Conservation (phyloP, 2,329 filamentous ascomycete species). For the Knufia petricola region DNA sequence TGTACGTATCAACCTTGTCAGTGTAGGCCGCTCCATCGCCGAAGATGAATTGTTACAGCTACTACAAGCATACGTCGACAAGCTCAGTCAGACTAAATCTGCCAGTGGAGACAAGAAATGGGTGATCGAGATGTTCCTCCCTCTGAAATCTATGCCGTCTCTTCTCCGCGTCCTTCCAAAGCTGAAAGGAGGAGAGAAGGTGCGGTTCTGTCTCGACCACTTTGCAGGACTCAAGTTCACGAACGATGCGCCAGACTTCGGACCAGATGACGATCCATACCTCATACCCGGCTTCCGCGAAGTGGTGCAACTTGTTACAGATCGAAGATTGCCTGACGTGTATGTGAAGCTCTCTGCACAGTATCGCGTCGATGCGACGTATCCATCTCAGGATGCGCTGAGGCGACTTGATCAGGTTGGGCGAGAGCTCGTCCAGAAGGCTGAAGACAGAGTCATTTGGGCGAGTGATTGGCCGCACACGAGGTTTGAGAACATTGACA, state of each 20-base stretch:
- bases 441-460: conserved; percentile 43
- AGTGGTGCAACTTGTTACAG: conserved; percentile 39
- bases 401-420: conserved; percentile 41
- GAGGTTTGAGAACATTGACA: conserved; percentile 48
- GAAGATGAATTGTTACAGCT: conserved; percentile 33
- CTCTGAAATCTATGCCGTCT: conserved; percentile 40
- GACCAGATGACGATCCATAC: conserved; percentile 32
- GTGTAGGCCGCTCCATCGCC: conserved; percentile 36
- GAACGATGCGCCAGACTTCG: conserved; percentile 33
- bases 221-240: conserved; percentile 43
- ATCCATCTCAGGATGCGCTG: conserved; percentile 33
- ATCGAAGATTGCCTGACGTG: conserved; percentile 26
- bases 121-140: conserved; percentile 51
- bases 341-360: conserved; percentile 52
- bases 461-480: conserved; percentile 59
- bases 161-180: conserved; percentile 42
- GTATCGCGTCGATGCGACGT: conserved; percentile 38
- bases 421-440: conserved; percentile 39
- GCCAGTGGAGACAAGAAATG: conserved; percentile 28
- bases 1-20: conserved; percentile 51
- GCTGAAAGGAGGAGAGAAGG: conserved; percentile 30
- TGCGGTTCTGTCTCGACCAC: conserved; percentile 52
- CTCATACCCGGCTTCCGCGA: conserved; percentile 41
- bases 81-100: conserved; percentile 37
- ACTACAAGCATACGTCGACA: conserved; percentile 41